These are phyloP conservation scores for Angomonas desouzai DNA, from an alignment of 208 protist genomes.

Conservation along the genomic window DNA sequence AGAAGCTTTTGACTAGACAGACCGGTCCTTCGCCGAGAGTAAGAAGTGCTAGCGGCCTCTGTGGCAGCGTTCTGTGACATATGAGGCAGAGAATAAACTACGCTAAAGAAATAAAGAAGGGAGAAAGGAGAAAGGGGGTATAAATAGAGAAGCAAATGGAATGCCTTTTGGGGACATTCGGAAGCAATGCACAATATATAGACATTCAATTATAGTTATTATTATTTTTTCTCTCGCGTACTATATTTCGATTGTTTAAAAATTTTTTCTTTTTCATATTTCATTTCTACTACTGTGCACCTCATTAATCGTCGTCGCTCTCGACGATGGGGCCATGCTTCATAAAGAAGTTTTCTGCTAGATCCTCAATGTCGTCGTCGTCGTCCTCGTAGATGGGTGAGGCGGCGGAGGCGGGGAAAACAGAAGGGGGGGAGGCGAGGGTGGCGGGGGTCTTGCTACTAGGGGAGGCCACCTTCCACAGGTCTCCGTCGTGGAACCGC, in stretches of 20 bases:
- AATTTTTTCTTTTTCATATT: slow-evolving; percentile 12
- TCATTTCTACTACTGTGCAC: neutral
- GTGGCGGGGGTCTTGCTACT: slow-evolving; percentile 5
- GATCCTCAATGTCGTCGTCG: slow-evolving; percentile 85
- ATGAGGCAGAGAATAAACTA: neutral
- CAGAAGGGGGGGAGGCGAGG: neutral
- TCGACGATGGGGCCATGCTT: slow-evolving; percentile 83
- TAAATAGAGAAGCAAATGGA: slow-evolving; percentile 4
- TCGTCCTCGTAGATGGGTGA: slow-evolving; percentile 37
- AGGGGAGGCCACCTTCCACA: slow-evolving; percentile 22
- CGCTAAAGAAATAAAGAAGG: neutral
- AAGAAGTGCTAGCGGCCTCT: slow-evolving; percentile 24
- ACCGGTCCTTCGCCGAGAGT: slow-evolving; percentile 37
- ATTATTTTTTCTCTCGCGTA: neutral
- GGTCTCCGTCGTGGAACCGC: slow-evolving; percentile 49
- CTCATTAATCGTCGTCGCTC: slow-evolving; percentile 50
- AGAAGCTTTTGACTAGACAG: slow-evolving; percentile 33
- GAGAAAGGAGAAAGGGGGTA: slow-evolving; percentile 11
- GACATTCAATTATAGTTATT: neutral
- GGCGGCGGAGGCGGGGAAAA: neutral
- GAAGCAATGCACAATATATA: slow-evolving; percentile 4
- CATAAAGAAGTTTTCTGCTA: slow-evolving; percentile 75
- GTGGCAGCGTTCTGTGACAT: neutral
- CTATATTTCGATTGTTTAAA: slow-evolving; percentile 6
- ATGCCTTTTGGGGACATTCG: neutral